phyloP scores from a whole-genome alignment of 129 eudicot genomes.

The Centaurea solstitialis region DNA sequence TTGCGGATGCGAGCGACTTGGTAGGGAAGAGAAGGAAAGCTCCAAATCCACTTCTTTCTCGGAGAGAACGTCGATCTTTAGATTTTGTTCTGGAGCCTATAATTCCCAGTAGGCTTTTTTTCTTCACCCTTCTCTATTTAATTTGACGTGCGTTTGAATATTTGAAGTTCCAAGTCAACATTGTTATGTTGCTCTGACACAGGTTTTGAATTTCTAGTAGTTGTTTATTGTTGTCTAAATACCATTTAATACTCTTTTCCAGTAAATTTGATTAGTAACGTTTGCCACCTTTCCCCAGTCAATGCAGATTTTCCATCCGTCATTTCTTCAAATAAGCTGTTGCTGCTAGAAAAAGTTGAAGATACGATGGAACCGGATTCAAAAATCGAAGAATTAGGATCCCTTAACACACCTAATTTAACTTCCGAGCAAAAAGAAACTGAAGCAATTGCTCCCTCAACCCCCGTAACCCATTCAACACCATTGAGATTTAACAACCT shows the following conservation, averaged over 20 bases:
- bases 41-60: slow-evolving; percentile 32
- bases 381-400: slow-evolving; percentile 16
- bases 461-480: slow-evolving; percentile 47
- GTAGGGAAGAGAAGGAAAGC: slow-evolving; percentile 42
- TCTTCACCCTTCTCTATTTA: neutral
- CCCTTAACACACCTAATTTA: neutral
- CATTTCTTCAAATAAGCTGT: slow-evolving; percentile 15
- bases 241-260: neutral
- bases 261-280: slow-evolving; percentile 7
- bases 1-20: slow-evolving; percentile 52
- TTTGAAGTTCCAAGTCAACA: neutral
- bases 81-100: slow-evolving; percentile 50
- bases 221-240: neutral
- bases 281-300: neutral
- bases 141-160: neutral
- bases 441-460: slow-evolving; percentile 53
- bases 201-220: neutral
- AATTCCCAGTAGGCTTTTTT: slow-evolving; percentile 51
- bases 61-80: slow-evolving; percentile 36
- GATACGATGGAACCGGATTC: slow-evolving; percentile 18
- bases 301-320: slow-evolving; percentile 41
- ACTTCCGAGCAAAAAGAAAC: slow-evolving; percentile 24
- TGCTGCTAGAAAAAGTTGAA: slow-evolving; percentile 27
- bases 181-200: neutral
- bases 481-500: slow-evolving; percentile 31